phyloP scores from a whole-genome alignment of 2,329 filamentous ascomycete species.

The Fusarium hostae region DNA sequence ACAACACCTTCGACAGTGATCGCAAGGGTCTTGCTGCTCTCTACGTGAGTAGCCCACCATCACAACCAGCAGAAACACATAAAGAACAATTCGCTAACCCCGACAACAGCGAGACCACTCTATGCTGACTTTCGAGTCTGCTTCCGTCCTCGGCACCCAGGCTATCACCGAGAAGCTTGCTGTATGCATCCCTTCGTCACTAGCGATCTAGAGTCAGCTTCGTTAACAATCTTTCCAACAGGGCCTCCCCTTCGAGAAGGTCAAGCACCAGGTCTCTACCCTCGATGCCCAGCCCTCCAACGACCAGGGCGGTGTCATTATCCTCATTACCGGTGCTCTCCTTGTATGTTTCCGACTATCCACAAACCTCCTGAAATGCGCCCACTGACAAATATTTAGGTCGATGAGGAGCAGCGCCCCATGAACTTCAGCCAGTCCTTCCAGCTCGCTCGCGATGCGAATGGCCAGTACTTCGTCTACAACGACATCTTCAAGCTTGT shows the following conservation, averaged over 20 bases:
- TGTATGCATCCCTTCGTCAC: constrained; percentile 63
- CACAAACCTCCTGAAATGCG: not conserved
- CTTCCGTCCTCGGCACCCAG: constrained; percentile 70
- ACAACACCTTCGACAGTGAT: constrained; percentile 83
- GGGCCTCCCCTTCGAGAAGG: constrained; percentile 82
- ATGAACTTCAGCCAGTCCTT: constrained; percentile 95
- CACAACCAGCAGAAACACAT: constrained; percentile 68
- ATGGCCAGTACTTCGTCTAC: constrained; percentile 82
- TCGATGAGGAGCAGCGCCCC: constrained; percentile 85
- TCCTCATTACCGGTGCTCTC: constrained; percentile 88
- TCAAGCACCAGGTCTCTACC: constrained; percentile 80
- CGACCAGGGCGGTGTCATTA: constrained; percentile 75
- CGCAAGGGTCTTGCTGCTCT: constrained; percentile 73
- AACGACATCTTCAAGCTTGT: constrained; percentile 97
- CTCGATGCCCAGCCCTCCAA: constrained; percentile 85
- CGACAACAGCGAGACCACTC: constrained; percentile 59
- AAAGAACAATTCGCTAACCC: constrained; percentile 47
- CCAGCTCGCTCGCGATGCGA: constrained; percentile 77
- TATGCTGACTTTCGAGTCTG: constrained; percentile 92
- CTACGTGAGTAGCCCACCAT: constrained; percentile 74
- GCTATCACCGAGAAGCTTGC: constrained; percentile 83
- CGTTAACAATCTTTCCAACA: constrained; percentile 51
- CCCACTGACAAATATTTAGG: constrained; percentile 60
- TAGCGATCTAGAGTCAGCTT: not conserved
- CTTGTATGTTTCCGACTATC: constrained; percentile 66